Percentiles rank a stretch among this genome's conserved stretches.
phyloP scores from a whole-genome alignment of 148 eudicot species.

The Chenopodium album region DNA sequence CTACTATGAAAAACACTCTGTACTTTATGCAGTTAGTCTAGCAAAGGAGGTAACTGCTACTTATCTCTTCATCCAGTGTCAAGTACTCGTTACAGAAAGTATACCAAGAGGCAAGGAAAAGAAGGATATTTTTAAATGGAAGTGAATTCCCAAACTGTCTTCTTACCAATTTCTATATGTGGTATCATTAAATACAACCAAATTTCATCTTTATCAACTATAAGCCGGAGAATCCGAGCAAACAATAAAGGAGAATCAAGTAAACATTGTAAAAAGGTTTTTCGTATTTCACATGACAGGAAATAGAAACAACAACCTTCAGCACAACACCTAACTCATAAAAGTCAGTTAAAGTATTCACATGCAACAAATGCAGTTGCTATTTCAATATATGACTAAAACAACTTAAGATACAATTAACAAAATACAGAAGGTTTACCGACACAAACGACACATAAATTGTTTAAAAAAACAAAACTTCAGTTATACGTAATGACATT shows the following conservation, averaged over 20 bases:
- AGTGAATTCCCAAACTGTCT: slow-evolving; percentile 3
- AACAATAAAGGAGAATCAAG: neutral
- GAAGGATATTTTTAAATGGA: slow-evolving; percentile 10
- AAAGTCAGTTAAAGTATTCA: slow-evolving; percentile 23
- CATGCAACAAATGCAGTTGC: slow-evolving; percentile 24
- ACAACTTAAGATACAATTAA: slow-evolving; percentile 10
- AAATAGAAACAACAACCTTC: neutral
- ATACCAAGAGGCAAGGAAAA: neutral
- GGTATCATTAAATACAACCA: neutral
- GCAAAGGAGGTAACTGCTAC: slow-evolving; percentile 2
- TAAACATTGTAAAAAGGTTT: neutral
- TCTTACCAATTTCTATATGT: neutral
- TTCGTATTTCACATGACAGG: neutral
- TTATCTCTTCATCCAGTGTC: slow-evolving; percentile 7
- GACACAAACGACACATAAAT: slow-evolving; percentile 5
- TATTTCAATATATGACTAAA: neutral
- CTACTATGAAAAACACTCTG: slow-evolving; percentile 12
- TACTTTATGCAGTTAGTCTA: slow-evolving; percentile 9
- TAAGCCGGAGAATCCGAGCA: slow-evolving; percentile 1
- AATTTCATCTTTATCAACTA: slow-evolving; percentile 12
- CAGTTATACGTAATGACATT: slow-evolving; percentile 21
- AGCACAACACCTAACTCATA: slow-evolving; percentile 17
- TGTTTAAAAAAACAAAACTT: neutral
- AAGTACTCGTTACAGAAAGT: slow-evolving; percentile 6
- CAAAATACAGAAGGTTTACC: neutral